Evolutionary conservation across 345 rosid species (phyloP), one percentile per base, ranked within the genome.

Genomic region (Boechera divaricarpa): DNA sequence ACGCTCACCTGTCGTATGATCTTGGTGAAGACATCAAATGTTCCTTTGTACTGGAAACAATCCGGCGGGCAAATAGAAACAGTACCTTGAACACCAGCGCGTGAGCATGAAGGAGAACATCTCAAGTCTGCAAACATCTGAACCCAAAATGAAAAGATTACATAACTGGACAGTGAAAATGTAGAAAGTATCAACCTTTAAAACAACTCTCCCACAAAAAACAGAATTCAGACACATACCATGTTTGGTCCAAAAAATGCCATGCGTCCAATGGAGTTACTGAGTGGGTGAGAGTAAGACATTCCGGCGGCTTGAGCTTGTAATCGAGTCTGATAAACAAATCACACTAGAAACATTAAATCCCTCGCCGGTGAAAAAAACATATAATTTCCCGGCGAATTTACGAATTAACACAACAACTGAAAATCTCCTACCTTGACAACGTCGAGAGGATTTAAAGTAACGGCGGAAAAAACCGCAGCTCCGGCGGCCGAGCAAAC

Each of bases 251-350:
- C 99, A 72, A 90, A 96, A 76, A 80, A 87, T 2, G 93, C 84
- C 99, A 96, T 96, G 21, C 97, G 87, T 79, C 90, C 84, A 39
- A 86, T 83, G n/a, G 87, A 54, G 83, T 82, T 85, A 76, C 99
- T 91, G 8, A 96, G 75, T 1, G 99, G 99, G 82, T 95, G 99
- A 1, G 99, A 91, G 76, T 96, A 96, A 12, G 79, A 80, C 36
- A 79, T 85, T 60, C 99, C 99, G 1, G 99, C 99, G 57, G 99
- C 99, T 86, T 96, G 99, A 9, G 96, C 91, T 82, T 96, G 99
- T 83, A 96, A 80, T 78, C 97, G 90, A 41, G 98, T 96, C 99
- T 96, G 79, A 59, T 35, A 24, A 62, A 73, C 63, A 54, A 36
- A 69, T 18, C 5, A 33, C 63, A 65, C 48, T 1, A 45, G n/a